These are phyloP conservation scores for Saraca asoca DNA, from an alignment of 331 rosid genomes.

Conservation along the genomic window DNA sequence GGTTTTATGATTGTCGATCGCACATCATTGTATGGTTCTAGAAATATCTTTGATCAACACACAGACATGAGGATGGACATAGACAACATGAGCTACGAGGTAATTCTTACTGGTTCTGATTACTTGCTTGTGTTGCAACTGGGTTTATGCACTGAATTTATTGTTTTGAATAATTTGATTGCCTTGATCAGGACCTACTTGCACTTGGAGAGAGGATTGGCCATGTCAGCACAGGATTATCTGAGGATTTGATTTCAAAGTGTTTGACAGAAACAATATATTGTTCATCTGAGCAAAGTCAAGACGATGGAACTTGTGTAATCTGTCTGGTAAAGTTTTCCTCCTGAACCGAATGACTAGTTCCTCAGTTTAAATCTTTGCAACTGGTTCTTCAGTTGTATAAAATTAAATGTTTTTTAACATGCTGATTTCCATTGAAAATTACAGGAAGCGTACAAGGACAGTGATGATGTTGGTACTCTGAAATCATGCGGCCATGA, in stretches of 20 bases:
- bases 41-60: constrained; percentile 71
- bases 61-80: constrained; percentile 87
- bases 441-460: constrained; percentile 79
- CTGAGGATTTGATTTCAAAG: constrained; percentile 61
- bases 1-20: constrained; percentile 77
- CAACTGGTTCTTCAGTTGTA: no score
- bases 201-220: constrained; percentile 87
- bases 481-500: constrained; percentile 72
- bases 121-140: constrained; percentile 5
- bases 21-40: constrained; percentile 57
- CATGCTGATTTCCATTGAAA: constrained; percentile 7
- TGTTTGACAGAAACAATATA: constrained; percentile 74
- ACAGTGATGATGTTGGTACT: constrained; percentile 79
- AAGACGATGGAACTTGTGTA: constrained; percentile 72
- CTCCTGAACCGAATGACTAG: neutral
- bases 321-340: constrained; percentile 70
- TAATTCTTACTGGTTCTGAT: constrained; percentile 28
- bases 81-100: constrained; percentile 89
- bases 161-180: constrained; percentile 19
- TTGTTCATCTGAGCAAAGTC: constrained; percentile 69
- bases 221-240: constrained; percentile 72
- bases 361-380: no score
- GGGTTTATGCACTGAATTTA: neutral
- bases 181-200: constrained; percentile 66
- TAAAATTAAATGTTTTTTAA: no score